Conservation (phyloP, 805 yeast genomes). For the Yamadazyma insecticola region DNA sequence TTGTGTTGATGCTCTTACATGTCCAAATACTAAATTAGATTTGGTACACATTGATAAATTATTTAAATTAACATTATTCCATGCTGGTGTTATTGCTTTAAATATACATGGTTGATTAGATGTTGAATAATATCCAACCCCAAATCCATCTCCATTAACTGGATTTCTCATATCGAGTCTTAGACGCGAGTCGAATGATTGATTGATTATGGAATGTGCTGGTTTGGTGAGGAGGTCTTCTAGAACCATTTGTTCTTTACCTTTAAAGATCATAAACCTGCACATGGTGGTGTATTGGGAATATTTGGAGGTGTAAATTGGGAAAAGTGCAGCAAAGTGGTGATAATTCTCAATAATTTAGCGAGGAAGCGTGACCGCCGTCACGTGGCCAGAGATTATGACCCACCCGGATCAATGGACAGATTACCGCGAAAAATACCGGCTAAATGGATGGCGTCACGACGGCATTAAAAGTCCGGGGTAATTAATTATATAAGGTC, state of each 20-base stretch:
- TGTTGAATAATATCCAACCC: slow-evolving; percentile 79
- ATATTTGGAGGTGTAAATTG: no score
- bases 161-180: slow-evolving; percentile 88
- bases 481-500: background rate
- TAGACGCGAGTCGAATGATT: slow-evolving; percentile 85
- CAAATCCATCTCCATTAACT: slow-evolving; percentile 97
- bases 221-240: slow-evolving; percentile 89
- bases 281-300: no score
- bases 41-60: slow-evolving; percentile 84
- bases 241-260: slow-evolving; percentile 80
- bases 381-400: no score
- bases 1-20: slow-evolving; percentile 92
- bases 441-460: no score
- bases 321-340: no score
- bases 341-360: no score
- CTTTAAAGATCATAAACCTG: slow-evolving; percentile 86
- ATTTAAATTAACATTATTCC: slow-evolving; percentile 92
- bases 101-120: slow-evolving; percentile 81
- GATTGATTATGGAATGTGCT: slow-evolving; percentile 95
- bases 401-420: no score
- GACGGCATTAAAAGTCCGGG: slow-evolving; percentile 4
- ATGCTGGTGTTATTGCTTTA: slow-evolving; percentile 95
- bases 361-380: no score
- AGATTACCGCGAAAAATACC: no score
- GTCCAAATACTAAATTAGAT: slow-evolving; percentile 83